Percentiles rank a stretch among this genome's conserved stretches.
Conservation (phyloP, 1,284 basidiomycete species). For the Lentinus polychrous region DNA sequence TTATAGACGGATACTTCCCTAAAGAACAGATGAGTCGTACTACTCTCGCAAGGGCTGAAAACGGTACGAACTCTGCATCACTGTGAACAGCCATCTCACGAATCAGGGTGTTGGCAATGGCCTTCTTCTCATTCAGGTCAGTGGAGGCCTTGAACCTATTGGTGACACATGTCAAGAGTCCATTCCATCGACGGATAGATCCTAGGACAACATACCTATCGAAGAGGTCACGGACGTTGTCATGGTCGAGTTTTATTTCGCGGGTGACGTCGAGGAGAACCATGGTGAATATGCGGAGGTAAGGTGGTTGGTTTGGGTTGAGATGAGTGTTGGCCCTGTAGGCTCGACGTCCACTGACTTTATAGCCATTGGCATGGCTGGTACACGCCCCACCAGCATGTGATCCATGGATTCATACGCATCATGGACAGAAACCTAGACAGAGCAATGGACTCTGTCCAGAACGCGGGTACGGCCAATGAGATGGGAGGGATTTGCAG, state of each 20-base stretch:
- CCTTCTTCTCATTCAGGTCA: conserved; percentile 5
- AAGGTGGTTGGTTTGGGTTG: too few relatives aligned
- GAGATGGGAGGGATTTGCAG: too few relatives aligned
- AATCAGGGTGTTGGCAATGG: conserved; percentile 13
- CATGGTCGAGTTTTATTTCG: conserved; percentile 13
- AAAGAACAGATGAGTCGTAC: not conserved
- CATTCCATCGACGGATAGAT: too few relatives aligned
- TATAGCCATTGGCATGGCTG: too few relatives aligned
- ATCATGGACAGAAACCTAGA: too few relatives aligned
- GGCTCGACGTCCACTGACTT: too few relatives aligned
- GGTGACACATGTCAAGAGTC: not conserved
- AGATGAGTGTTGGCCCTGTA: too few relatives aligned
- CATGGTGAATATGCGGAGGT: not conserved
- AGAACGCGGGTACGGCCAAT: too few relatives aligned
- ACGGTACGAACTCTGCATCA: conserved; percentile 10
- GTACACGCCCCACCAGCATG: too few relatives aligned
- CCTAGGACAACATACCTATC: conserved; percentile 6
- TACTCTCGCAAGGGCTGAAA: not conserved
- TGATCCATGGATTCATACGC: too few relatives aligned
- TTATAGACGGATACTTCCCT: conserved; percentile 10
- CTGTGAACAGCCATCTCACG: conserved; percentile 12
- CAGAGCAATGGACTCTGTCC: too few relatives aligned
- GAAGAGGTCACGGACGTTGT: conserved; percentile 14
- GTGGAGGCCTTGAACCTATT: conserved; percentile 5
- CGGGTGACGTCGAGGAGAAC: conserved; percentile 9